A percentile compares a stretch with the other conserved stretches of the same genome.
Evolutionary conservation across 208 protist species (phyloP).

Genomic region (Leishmania braziliensis): DNA sequence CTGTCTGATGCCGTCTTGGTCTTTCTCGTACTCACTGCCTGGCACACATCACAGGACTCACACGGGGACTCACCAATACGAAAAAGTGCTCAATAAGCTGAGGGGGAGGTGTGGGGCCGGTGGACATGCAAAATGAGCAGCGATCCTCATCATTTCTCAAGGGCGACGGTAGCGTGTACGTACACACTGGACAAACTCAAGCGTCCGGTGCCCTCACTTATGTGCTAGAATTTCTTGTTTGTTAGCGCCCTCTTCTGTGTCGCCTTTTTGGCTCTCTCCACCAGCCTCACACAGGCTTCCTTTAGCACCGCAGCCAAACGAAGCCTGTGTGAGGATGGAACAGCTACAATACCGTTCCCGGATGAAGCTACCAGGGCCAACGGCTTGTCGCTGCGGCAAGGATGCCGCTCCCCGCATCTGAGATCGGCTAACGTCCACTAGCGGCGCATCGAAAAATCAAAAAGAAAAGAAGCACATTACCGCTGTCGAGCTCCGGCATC

Average conservation of each 20-base stretch:
- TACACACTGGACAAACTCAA: neutral
- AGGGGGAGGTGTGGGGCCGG: neutral
- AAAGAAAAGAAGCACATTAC: neutral
- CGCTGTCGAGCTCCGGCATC: neutral
- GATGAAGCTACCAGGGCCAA: neutral
- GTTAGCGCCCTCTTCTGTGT: constrained; percentile 5
- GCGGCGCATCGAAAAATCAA: neutral
- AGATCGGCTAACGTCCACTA: neutral
- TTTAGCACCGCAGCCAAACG: constrained; percentile 6
- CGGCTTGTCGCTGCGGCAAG: no score
- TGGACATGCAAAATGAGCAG: neutral
- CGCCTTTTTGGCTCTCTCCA: constrained; percentile 12
- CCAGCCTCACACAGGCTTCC: neutral
- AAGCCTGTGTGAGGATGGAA: constrained; percentile 6
- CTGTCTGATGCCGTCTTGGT: neutral
- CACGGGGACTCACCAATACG: neutral
- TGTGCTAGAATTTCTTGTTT: neutral
- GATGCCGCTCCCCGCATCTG: neutral
- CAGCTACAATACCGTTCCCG: neutral
- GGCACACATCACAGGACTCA: neutral
- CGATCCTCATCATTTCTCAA: neutral
- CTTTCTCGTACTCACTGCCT: neutral
- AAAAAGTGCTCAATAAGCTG: neutral
- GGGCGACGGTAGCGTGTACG: neutral
- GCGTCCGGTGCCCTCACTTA: neutral